Base-by-base conservation (phyloP, 2,329 filamentous ascomycete species). In the Helicocarpus griseus region DNA sequence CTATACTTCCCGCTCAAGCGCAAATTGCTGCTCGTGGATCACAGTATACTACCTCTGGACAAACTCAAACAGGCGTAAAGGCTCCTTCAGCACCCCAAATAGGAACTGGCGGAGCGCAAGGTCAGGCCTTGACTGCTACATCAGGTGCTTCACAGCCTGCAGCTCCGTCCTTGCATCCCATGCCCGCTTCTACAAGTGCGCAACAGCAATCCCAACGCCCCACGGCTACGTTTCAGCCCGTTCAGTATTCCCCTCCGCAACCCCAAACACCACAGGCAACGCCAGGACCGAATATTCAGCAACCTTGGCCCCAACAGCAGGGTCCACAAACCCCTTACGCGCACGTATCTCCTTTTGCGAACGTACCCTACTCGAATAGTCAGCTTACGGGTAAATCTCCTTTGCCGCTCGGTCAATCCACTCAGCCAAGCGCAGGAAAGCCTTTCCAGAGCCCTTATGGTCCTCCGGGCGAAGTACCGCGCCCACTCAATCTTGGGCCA, bases 221-320 rank as follows among this genome's bases (percentile, higher is more conserved):
- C 7, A 50, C 28, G 6, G 36, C 28, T 5, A 36, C 39, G 17
- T 44, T 44, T 24, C 48, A 44, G 17, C 26, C 29, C 7, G 29
- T 33, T 26, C 48, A 41, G 38, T 35, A 50, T 33, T 33, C 28
- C 21, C 38, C 48, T 50, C 48, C 39, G 4, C 33, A 40, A 38
- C 1, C 33, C 29, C 35, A 39, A 49, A 41, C 36, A 26, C 28
- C 48, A 5, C 48, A 45, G n/a, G n/a, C 39, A 14, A 5, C 38
- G 8, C 38, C 24, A 19, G n/a, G 19, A 13, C 4, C 63, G 36
- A 67, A 59, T 48, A 66, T 67, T 53, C 66, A 68, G 50, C 67
- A 69, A 24, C 43, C 28, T 55, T 69, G 66, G 67, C 58, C 66
- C 28, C 57, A 67, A 6, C 63, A 68, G 48, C 57, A 58, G 49